Conservation (phyloP, 176 grass and related monocot species). For the Eragrostis nindensis region DNA sequence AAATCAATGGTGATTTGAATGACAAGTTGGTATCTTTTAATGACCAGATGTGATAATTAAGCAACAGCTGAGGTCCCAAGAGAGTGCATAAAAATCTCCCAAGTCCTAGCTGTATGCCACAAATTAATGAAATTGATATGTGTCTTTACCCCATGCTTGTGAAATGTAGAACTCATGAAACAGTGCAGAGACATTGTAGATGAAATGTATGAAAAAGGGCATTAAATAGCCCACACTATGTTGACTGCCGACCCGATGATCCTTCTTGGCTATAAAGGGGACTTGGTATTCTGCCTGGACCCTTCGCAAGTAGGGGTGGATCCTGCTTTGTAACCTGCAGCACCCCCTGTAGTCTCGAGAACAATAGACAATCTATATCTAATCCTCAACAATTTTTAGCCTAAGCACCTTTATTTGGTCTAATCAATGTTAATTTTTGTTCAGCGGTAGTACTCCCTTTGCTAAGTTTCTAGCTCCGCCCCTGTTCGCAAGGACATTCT, state of each 20-base stretch:
- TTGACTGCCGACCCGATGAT: neutral
- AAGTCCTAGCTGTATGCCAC: neutral
- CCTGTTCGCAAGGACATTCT: neutral
- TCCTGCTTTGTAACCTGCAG: no score
- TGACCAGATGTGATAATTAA: neutral
- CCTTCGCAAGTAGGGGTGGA: neutral
- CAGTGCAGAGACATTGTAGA: neutral
- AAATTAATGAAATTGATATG: neutral
- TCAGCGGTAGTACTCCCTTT: no score
- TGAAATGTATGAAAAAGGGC: neutral
- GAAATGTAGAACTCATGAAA: neutral
- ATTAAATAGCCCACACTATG: neutral
- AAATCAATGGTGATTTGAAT: neutral
- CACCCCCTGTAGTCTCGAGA: no score
- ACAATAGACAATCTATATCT: no score
- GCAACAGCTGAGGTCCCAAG: neutral
- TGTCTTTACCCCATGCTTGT: neutral
- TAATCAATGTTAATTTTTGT: no score
- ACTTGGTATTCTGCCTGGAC: no score
- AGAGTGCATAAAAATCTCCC: neutral
- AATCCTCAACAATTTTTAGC: no score
- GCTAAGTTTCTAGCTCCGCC: no score
- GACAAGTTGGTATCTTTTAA: neutral
- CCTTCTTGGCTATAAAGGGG: neutral
- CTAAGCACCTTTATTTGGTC: no score